Conservation (phyloP, 2,329 filamentous ascomycete species). For the Penicillium hesseltinei region DNA sequence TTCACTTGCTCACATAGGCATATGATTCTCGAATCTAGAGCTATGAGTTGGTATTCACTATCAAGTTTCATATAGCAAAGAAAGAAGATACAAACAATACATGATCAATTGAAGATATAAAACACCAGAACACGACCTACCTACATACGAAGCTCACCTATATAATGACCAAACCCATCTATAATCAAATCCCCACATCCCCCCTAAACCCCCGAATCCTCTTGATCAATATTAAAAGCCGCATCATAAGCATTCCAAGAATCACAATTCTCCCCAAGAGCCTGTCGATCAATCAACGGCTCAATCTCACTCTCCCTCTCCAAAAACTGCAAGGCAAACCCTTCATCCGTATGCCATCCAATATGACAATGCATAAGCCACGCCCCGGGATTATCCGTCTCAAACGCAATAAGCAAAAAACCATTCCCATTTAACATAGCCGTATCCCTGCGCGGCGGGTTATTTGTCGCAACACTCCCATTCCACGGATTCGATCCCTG, state of each 20-base stretch:
- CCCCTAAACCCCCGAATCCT: constrained; percentile 9
- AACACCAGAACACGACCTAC: background rate
- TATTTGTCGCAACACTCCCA: constrained; percentile 27
- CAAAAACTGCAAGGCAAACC: constrained; percentile 35
- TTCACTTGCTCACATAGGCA: no score
- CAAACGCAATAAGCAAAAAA: constrained; percentile 51
- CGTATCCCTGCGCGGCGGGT: constrained; percentile 52
- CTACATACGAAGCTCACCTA: background rate
- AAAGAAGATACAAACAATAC: no score
- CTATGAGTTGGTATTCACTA: no score
- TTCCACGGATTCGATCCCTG: constrained; percentile 45
- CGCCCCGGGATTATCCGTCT: constrained; percentile 53
- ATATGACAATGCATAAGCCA: constrained; percentile 41
- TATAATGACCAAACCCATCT: background rate
- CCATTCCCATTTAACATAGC: constrained; percentile 47
- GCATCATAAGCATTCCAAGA: constrained; percentile 24
- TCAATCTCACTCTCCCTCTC: constrained; percentile 30
- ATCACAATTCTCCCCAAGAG: constrained; percentile 17
- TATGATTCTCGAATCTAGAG: no score
- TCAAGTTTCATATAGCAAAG: no score
- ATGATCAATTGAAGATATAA: background rate
- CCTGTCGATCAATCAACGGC: constrained; percentile 19
- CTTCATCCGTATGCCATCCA: constrained; percentile 30
- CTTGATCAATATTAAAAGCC: constrained; percentile 13
- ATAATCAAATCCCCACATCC: background rate